Conservation (phyloP, 2,329 filamentous ascomycete species). For the Pyrenophora teres region DNA sequence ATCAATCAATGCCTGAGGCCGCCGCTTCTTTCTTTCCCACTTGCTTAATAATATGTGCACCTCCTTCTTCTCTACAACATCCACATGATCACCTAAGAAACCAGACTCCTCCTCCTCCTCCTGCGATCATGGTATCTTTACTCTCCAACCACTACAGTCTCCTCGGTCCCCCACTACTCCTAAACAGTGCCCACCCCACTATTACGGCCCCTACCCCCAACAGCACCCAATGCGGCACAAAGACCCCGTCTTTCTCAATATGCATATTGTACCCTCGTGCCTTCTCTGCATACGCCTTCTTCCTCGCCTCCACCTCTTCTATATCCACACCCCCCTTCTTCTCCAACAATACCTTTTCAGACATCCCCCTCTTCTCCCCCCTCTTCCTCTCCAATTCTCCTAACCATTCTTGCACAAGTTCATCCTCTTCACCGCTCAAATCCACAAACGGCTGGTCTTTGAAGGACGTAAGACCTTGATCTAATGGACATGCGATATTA, state of each 20-base stretch:
- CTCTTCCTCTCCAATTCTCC: constrained; percentile 1
- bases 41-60: too few species aligned
- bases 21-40: too few species aligned
- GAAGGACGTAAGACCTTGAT: constrained; percentile 26
- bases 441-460: constrained; percentile 28
- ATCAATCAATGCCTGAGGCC: too few species aligned
- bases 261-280: background rate
- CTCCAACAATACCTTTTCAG: background rate
- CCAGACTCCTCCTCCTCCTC: too few species aligned
- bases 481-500: constrained; percentile 41
- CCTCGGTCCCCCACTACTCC: background rate
- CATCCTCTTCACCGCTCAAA: constrained; percentile 28
- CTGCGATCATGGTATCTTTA: too few species aligned
- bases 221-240: constrained; percentile 6
- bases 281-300: background rate
- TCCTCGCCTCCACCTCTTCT: background rate
- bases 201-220: background rate
- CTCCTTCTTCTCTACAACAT: too few species aligned
- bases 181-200: background rate
- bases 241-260: background rate
- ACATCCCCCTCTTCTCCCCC: background rate
- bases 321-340: background rate
- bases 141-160: background rate
- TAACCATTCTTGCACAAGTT: constrained; percentile 30
- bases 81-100: background rate